Evolutionary conservation across 2,329 filamentous ascomycete species (phyloP).

Genomic region (Helotiales sp.): DNA sequence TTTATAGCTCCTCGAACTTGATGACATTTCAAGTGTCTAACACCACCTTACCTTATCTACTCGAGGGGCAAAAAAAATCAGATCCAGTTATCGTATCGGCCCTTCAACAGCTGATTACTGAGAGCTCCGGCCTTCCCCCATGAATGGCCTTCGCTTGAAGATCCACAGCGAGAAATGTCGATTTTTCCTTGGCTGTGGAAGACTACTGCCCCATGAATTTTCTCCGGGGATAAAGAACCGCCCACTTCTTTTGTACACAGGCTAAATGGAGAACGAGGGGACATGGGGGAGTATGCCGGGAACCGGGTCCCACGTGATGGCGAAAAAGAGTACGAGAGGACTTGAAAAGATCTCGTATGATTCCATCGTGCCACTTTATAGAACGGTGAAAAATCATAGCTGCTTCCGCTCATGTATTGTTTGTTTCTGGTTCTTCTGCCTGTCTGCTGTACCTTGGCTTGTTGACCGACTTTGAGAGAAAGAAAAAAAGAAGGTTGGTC

Average conservation of each 20-base stretch:
- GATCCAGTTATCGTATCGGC: neutral
- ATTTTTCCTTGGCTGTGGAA: slow-evolving; percentile 12
- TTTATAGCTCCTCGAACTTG: neutral
- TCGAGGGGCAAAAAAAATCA: too few species aligned
- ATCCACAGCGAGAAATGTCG: neutral
- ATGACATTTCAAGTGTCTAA: neutral
- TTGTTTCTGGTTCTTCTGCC: neutral
- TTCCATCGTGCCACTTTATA: neutral
- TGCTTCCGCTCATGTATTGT: neutral
- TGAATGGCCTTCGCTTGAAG: neutral
- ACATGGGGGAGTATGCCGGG: neutral
- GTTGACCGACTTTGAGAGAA: neutral
- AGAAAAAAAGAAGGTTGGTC: neutral
- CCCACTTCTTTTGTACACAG: neutral
- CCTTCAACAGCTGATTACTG: slow-evolving; percentile 1
- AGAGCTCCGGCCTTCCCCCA: too few species aligned
- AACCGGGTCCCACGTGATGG: neutral
- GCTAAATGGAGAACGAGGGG: neutral
- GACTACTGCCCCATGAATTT: neutral
- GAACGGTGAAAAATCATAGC: neutral
- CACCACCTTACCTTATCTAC: too few species aligned
- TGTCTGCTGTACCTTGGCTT: too few species aligned
- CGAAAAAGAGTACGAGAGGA: neutral
- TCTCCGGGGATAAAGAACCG: neutral
- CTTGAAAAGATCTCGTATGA: neutral